Percentiles rank a stretch among this genome's conserved stretches.
Evolutionary conservation across 2,329 filamentous ascomycete species (phyloP).

Genomic region (Hymenoscyphus occultus): DNA sequence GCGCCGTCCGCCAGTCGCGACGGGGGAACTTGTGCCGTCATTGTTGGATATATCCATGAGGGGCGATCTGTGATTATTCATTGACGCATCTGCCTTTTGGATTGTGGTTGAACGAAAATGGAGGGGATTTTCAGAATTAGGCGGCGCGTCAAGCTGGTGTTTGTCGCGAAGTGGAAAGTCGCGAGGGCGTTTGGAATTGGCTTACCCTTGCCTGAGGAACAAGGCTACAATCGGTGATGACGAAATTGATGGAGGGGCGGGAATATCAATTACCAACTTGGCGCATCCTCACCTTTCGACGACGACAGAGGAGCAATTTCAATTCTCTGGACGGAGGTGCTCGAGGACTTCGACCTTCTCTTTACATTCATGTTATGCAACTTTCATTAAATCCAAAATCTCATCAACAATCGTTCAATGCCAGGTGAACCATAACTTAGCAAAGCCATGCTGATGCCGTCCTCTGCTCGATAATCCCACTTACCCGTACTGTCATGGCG

Average conservation of each 20-base stretch:
- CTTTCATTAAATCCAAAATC: neutral
- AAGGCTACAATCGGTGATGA: neutral
- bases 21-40: slow-evolving; percentile 52
- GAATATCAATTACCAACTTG: neutral
- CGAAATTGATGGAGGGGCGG: neutral
- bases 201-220: neutral
- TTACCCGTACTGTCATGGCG: slow-evolving; percentile 19
- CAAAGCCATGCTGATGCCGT: neutral
- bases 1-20: slow-evolving; percentile 52
- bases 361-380: neutral
- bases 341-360: neutral
- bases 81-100: slow-evolving; percentile 34
- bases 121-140: slow-evolving; percentile 5
- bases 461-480: neutral
- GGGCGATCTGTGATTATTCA: slow-evolving; percentile 44
- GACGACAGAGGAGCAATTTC: neutral
- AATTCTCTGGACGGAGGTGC: neutral
- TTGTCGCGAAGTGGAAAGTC: slow-evolving; percentile 12
- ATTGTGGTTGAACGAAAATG: slow-evolving; percentile 7
- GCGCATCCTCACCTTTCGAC: neutral
- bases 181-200: neutral
- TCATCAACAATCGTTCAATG: neutral
- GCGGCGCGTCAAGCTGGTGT: slow-evolving; percentile 23
- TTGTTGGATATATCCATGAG: slow-evolving; percentile 52
- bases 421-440: too few relatives aligned